Evolutionary conservation across 352 stramenopile genomes (phyloP).

Genomic region (Globisporangium emineosum): DNA sequence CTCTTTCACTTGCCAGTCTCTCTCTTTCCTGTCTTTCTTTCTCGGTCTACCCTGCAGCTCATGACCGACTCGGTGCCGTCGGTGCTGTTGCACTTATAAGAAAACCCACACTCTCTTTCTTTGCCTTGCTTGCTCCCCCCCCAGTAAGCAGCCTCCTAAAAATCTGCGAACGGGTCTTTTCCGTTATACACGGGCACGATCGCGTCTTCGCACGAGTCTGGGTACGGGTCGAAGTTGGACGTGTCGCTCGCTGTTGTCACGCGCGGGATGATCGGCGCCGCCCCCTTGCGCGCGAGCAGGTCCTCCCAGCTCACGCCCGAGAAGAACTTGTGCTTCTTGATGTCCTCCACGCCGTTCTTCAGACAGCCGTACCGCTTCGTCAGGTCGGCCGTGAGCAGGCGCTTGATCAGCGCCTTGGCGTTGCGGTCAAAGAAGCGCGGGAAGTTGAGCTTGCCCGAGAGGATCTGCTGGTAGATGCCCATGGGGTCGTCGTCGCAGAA

Average conservation of each 20-base stretch:
- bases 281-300: conserved; percentile 85
- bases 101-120: background rate
- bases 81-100: background rate
- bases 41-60: background rate
- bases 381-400: conserved; percentile 94
- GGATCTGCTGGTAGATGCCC: conserved; percentile 95
- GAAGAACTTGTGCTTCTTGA: conserved; percentile 98
- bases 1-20: background rate
- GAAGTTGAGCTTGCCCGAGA: conserved; percentile 94
- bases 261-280: conserved; percentile 92
- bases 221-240: conserved; percentile 97
- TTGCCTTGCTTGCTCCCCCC: background rate
- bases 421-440: conserved; percentile 94
- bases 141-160: conserved; percentile 45
- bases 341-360: conserved; percentile 94
- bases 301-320: conserved; percentile 89
- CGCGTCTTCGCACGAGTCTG: conserved; percentile 89
- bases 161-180: conserved; percentile 91
- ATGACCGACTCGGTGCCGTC: background rate
- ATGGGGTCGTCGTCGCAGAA: conserved; percentile 97
- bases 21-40: background rate
- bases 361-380: conserved; percentile 96
- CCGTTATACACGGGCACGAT: conserved; percentile 91
- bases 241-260: conserved; percentile 91
- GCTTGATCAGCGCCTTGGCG: conserved; percentile 96